Evolutionary conservation across 306 rosid species (phyloP).

Genomic region (Sesbania bispinosa): DNA sequence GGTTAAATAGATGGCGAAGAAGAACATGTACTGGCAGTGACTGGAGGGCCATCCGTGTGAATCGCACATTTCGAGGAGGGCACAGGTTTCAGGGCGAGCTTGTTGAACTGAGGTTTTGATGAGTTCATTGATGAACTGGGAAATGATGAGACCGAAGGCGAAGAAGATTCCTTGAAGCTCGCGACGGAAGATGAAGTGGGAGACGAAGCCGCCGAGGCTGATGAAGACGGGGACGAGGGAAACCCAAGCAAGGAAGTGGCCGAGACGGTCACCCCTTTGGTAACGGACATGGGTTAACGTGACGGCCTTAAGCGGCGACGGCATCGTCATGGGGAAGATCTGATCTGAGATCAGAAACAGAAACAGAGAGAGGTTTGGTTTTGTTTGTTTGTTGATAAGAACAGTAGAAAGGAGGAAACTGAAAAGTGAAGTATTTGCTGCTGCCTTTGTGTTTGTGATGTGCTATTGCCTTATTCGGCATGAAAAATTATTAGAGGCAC

Average conservation of each 20-base stretch:
- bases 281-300: slow-evolving; percentile 78
- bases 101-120: slow-evolving; percentile 74
- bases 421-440: too few relatives aligned
- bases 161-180: slow-evolving; percentile 90
- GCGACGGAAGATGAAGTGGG: slow-evolving; percentile 93
- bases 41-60: slow-evolving; percentile 98
- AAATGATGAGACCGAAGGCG: slow-evolving; percentile 59
- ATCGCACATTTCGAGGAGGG: slow-evolving; percentile 75
- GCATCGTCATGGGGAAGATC: slow-evolving; percentile 3
- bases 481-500: too few relatives aligned
- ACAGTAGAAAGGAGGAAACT: too few relatives aligned
- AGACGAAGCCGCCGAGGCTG: slow-evolving; percentile 71
- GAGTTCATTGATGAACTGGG: slow-evolving; percentile 71
- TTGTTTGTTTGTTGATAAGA: too few relatives aligned
- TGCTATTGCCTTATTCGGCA: too few relatives aligned
- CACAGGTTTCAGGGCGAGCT: slow-evolving; percentile 79
- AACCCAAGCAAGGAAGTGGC: slow-evolving; percentile 83
- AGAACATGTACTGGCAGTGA: slow-evolving; percentile 92
- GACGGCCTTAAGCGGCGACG: slow-evolving; percentile 62
- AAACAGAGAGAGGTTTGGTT: too few relatives aligned
- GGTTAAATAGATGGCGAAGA: slow-evolving; percentile 66
- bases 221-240: slow-evolving; percentile 88
- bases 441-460: too few relatives aligned
- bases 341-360: not conserved
- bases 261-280: slow-evolving; percentile 64